Base-by-base conservation (phyloP, 805 yeast genomes). In the Blastobotrys peoriensis region DNA sequence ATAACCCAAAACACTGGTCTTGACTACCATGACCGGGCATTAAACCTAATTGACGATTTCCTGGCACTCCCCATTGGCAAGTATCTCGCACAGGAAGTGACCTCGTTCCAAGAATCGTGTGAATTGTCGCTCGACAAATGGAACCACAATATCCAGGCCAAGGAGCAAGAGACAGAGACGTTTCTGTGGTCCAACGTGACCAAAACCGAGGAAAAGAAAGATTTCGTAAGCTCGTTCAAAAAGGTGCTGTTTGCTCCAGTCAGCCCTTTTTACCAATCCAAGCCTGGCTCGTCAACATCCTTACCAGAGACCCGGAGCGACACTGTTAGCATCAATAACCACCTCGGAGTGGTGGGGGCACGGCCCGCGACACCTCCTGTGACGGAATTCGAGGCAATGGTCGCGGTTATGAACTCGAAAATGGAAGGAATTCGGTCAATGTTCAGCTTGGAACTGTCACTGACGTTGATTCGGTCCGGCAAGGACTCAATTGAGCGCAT, bases 381-480 rank as follows among this genome's bases (percentile, higher is more conserved):
- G 35, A 76, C 83, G 1, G 88, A 83, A 53, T 71, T 86, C 49
- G 89, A 87, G 41, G 95, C 94, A 1, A 81, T 82, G 52, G 75
- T 88, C 21, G 86, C 85, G 49, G 79, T 89, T 23, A 70, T 91
- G 56, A 78, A 79, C 21, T 81, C 78, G 33, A 86, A 86, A 51
- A 73, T 93, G 49, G 81, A 80, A 51, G 81, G 84, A 15, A 76
- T 93, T 55, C 84, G 83, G 55, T 73, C 81, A 3, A 76, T 86
- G 23, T 81, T 91, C 48, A 84, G 88, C 55, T 75, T 91, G 40
- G 95, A 89, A 58, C 68, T 91, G 38, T 83, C 91, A 1, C 75
- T 86, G 48, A 74, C 76, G 40, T 71, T 86, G 5, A 67, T 89
- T 43, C 84, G 82, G 51, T 75, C 74, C 25, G 91, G 91, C 3